phyloP scores from a whole-genome alignment of 2,329 filamentous ascomycete genomes.

The Fusarium virguliforme region DNA sequence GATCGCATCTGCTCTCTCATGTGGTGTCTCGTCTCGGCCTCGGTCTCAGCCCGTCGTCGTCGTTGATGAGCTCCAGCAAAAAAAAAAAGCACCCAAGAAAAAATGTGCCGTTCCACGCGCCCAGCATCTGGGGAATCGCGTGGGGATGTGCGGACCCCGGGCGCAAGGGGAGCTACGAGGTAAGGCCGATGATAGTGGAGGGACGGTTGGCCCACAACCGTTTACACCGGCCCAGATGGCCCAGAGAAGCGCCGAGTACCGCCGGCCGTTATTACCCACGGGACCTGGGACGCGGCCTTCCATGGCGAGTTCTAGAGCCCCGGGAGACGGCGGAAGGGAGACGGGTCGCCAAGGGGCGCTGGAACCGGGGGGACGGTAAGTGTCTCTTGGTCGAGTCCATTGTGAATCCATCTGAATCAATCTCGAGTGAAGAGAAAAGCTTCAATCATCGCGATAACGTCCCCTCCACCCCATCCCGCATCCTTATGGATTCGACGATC shows the following conservation, averaged over 20 bases:
- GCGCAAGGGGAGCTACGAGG: conserved; percentile 51
- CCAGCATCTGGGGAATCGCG: conserved; percentile 54
- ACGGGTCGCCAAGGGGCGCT: conserved; percentile 9
- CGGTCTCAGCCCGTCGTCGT: conserved; percentile 15
- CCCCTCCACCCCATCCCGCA: conserved; percentile 4
- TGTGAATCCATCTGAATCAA: neutral
- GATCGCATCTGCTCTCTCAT: conserved; percentile 8
- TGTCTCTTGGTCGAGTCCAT: neutral
- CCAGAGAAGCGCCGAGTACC: conserved; percentile 58
- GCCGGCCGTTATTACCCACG: conserved; percentile 50
- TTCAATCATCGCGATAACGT: conserved; percentile 1
- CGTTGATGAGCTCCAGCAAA: neutral
- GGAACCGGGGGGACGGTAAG: conserved; percentile 37
- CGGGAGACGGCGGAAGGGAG: conserved; percentile 9
- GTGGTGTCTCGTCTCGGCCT: conserved; percentile 36
- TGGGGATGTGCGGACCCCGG: conserved; percentile 44
- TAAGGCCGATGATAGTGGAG: conserved; percentile 52
- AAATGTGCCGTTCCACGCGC: conserved; percentile 36
- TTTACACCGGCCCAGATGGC: conserved; percentile 34
- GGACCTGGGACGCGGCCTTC: conserved; percentile 21
- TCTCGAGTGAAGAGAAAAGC: neutral
- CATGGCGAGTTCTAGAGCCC: conserved; percentile 34
- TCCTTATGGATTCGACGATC: conserved; percentile 6
- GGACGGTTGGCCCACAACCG: conserved; percentile 48
- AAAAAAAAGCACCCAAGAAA: conserved; percentile 22